Conservation (phyloP, 768 basidiomycete genomes). For the Epithele typhae region DNA sequence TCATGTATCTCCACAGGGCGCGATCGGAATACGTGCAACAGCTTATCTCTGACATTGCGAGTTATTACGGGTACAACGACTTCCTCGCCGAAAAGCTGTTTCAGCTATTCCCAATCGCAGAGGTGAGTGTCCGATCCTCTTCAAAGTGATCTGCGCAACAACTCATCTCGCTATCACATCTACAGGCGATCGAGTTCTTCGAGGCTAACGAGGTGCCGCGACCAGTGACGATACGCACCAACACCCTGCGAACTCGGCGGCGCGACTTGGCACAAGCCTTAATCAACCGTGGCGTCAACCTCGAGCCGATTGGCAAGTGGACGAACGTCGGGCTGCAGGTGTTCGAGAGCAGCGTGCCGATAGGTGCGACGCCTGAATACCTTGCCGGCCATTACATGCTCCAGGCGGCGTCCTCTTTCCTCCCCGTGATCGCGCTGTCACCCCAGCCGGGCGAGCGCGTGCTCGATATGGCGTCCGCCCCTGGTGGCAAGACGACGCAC, state of each 20-base stretch:
- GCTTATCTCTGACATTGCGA: constrained; percentile 83
- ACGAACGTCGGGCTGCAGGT: constrained; percentile 98
- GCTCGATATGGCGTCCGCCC: constrained; percentile 98
- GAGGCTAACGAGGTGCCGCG: constrained; percentile 95
- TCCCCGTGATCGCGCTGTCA: constrained; percentile 94
- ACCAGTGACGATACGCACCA: constrained; percentile 97
- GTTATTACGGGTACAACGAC: constrained; percentile 97
- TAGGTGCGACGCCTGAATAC: constrained; percentile 98
- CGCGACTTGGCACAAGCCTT: constrained; percentile 92
- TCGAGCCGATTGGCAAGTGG: constrained; percentile 99
- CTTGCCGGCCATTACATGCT: constrained; percentile 99
- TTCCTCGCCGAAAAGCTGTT: constrained; percentile 95
- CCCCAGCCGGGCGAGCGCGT: constrained; percentile 93
- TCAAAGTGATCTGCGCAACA: too few relatives aligned
- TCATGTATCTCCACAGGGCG: constrained; percentile 45
- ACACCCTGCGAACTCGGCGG: constrained; percentile 89
- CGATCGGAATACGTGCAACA: constrained; percentile 89
- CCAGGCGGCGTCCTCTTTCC: constrained; percentile 96
- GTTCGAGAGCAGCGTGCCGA: constrained; percentile 93
- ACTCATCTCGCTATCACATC: not conserved
- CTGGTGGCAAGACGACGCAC: constrained; percentile 97
- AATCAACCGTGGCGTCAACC: constrained; percentile 93
- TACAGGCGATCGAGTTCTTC: constrained; percentile 94
- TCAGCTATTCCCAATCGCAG: constrained; percentile 86
- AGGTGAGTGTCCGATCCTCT: constrained; percentile 46